Evolutionary conservation across 1,139 yeast genomes (phyloP), one percentile per base, ranked within the genome.

Genomic region (Magnusiomyces magnusii): DNA sequence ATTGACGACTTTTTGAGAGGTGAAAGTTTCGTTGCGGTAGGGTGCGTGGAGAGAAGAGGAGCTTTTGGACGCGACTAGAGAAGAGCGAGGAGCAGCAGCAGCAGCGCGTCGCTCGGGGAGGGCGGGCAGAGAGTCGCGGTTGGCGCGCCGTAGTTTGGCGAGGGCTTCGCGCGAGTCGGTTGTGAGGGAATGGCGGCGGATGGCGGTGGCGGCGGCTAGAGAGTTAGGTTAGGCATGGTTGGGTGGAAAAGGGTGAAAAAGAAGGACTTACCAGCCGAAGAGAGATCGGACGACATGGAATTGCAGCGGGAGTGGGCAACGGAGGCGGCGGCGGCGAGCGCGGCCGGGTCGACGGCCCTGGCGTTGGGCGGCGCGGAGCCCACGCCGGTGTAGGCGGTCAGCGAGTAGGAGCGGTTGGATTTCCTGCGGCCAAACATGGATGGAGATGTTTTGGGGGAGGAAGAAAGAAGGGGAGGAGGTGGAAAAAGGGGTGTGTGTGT

Each of bases 321-420:
- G 27, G 75, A 70, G 17, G 75, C 68, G 2, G 80, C 80, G 47
- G 81, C 81, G 15, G 80, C 80, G 19, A 78, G 58, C 1, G 81
- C 80, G 3, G 69, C 67, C n/a, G 71, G 67, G 54, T 61, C 63
- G 49, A 67, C 70, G 21, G 59, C 53, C 28, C 54, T 63, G 36
- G 67, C 56, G 57, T 66, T 65, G 17, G 69, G 69, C 34, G 62
- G 62, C 36, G 70, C 68, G 34, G 62, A 62, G 27, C 66, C 68
- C 5, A 67, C 70, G 15, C 70, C 70, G 15, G 71, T 66, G 61
- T 74, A 75, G 17, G 76, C 64, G 24, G 68, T 65, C 41, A 66
- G 60, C 44, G 68, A 64, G 58, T 66, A 66, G n/a, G 65, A 71
- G 64, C 69, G 59, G 36, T 60, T 62, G 36, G 58, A 65, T 68